phyloP scores from a whole-genome alignment of 1,284 basidiomycete genomes.

The Trametes pubescens region DNA sequence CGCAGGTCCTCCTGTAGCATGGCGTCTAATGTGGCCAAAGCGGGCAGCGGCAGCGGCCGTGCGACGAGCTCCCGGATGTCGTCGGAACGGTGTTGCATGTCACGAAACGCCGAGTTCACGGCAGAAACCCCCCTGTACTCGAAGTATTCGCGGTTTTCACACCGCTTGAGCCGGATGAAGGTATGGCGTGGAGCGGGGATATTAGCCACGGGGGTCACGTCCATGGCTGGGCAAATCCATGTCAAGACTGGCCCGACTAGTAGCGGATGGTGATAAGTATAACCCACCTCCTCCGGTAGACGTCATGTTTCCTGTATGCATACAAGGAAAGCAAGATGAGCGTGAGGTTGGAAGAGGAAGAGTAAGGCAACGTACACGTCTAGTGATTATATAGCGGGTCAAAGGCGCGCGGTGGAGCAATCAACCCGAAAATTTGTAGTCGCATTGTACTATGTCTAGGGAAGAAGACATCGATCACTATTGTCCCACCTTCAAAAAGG shows the following conservation, averaged over 20 bases:
- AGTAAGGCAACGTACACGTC: background rate
- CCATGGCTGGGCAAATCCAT: background rate
- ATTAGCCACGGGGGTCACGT: background rate
- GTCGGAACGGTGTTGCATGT: background rate
- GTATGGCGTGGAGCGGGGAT: background rate
- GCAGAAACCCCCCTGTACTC: background rate
- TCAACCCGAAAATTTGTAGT: too few species aligned
- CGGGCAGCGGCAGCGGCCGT: background rate
- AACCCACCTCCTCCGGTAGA: background rate
- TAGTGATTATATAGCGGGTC: too few species aligned
- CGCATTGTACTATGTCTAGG: too few species aligned
- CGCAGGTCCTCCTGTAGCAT: conserved; percentile 1
- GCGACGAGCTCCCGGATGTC: background rate
- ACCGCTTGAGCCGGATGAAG: background rate
- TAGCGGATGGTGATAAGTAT: background rate
- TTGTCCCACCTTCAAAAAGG: too few species aligned
- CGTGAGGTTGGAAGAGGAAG: too few species aligned
- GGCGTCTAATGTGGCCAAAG: background rate
- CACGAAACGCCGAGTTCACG: background rate
- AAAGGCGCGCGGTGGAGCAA: too few species aligned
- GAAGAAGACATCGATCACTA: too few species aligned
- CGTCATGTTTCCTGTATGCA: background rate
- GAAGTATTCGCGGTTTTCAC: background rate
- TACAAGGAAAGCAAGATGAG: background rate
- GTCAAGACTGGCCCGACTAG: background rate